These are phyloP conservation scores for Camelina neglecta DNA, from an alignment of 345 rosid genomes.

Conservation along the genomic window DNA sequence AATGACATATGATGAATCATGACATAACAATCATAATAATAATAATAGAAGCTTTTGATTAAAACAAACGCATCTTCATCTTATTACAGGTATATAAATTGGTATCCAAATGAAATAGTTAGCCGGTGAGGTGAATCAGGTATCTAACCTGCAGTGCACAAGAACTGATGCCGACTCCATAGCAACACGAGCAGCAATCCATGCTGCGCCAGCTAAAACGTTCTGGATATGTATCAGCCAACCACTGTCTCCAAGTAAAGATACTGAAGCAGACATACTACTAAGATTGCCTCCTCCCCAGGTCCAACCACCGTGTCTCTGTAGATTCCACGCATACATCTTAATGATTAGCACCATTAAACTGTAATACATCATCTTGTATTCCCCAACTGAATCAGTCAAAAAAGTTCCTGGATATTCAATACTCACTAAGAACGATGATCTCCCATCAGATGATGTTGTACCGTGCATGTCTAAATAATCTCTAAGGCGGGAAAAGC, in stretches of 20 bases:
- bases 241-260: conserved; percentile 97
- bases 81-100: neutral
- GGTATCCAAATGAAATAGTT: conserved; percentile 14
- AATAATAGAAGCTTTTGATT: conserved; percentile 9
- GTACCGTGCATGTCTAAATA: conserved; percentile 95
- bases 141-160: conserved; percentile 92
- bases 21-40: conserved; percentile 16
- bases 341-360: conserved; percentile 5
- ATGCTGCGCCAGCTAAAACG: conserved; percentile 97
- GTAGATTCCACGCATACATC: conserved; percentile 41
- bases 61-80: conserved; percentile 25
- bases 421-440: conserved; percentile 88
- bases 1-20: conserved; percentile 33
- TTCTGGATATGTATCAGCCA: conserved; percentile 97
- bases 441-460: conserved; percentile 94
- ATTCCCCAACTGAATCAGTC: neutral
- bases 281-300: conserved; percentile 99
- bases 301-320: conserved; percentile 99
- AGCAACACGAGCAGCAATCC: conserved; percentile 96
- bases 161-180: conserved; percentile 94
- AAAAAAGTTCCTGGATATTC: conserved; percentile 18
- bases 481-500: conserved; percentile 91
- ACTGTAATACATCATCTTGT: conserved; percentile 5
- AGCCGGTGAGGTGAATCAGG: conserved; percentile 26
- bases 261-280: conserved; percentile 99